Conservation (phyloP, 441 rosid species). For the Eruca vesicaria region DNA sequence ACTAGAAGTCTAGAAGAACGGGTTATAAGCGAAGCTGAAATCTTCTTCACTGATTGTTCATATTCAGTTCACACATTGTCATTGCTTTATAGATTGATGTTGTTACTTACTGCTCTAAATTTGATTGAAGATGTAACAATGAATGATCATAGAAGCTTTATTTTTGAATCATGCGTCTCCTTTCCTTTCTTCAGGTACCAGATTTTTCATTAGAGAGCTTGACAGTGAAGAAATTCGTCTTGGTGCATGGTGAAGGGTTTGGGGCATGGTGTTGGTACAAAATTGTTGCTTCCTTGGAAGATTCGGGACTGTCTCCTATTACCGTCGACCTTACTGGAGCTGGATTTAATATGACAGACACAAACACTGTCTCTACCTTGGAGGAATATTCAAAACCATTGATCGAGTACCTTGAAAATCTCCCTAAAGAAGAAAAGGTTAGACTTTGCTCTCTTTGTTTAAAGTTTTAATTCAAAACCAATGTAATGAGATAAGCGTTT, state of each 20-base stretch:
- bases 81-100: background rate
- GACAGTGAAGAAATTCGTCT: constrained; percentile 54
- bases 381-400: constrained; percentile 84
- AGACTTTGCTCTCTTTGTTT: background rate
- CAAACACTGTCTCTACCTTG: constrained; percentile 61
- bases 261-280: constrained; percentile 99
- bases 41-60: background rate
- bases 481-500: background rate
- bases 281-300: constrained; percentile 76
- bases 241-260: constrained; percentile 94
- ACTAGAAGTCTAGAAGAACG: background rate
- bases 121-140: background rate
- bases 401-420: constrained; percentile 56
- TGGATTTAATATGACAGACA: constrained; percentile 74
- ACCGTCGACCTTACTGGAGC: constrained; percentile 85
- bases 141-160: constrained; percentile 3
- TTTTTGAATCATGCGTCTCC: background rate
- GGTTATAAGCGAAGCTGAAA: background rate
- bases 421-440: constrained; percentile 89
- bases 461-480: background rate
- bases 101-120: background rate
- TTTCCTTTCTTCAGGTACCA: constrained; percentile 44
- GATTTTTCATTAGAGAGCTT: constrained; percentile 67
- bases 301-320: constrained; percentile 67
- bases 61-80: background rate